Evolutionary conservation across 2,329 filamentous ascomycete species (phyloP).

Genomic region (Nothophoma quercina): DNA sequence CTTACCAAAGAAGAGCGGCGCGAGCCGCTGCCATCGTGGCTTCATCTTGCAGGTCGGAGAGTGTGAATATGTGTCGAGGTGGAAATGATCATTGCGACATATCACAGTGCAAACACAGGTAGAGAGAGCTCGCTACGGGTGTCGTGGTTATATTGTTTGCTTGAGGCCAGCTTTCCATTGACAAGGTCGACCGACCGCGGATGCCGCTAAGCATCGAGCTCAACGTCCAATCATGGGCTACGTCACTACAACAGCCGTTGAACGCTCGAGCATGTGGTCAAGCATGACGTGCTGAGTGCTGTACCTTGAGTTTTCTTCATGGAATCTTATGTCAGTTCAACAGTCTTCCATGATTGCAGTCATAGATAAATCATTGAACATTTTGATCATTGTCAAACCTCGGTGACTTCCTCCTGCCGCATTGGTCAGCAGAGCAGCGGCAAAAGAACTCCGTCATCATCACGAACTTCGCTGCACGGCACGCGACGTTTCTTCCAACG

Average conservation of each 20-base stretch:
- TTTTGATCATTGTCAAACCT: slow-evolving; percentile 1
- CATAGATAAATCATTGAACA: too few relatives aligned
- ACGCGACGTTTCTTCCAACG: slow-evolving; percentile 6
- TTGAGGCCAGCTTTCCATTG: slow-evolving; percentile 47
- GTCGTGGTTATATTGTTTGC: slow-evolving; percentile 31
- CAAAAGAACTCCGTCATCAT: slow-evolving; percentile 8
- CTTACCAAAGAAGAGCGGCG: slow-evolving; percentile 48
- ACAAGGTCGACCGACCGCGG: slow-evolving; percentile 24
- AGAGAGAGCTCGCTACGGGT: not conserved
- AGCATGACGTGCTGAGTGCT: not conserved
- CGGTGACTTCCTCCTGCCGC: slow-evolving; percentile 9
- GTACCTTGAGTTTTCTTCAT: not conserved
- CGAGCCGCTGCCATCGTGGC: slow-evolving; percentile 45
- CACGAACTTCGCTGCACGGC: slow-evolving; percentile 8
- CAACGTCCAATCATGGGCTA: slow-evolving; percentile 42
- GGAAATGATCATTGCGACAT: slow-evolving; percentile 44
- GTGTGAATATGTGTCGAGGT: slow-evolving; percentile 21
- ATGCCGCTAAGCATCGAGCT: slow-evolving; percentile 25
- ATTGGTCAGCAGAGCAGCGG: slow-evolving; percentile 19
- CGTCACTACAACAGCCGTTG: slow-evolving; percentile 24
- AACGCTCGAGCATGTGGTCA: not conserved
- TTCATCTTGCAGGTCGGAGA: slow-evolving; percentile 39
- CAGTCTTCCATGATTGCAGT: too few relatives aligned
- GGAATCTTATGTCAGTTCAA: too few relatives aligned
- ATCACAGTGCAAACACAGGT: slow-evolving; percentile 20